phyloP scores from a whole-genome alignment of 208 protist genomes.

The Strigomonas galati region DNA sequence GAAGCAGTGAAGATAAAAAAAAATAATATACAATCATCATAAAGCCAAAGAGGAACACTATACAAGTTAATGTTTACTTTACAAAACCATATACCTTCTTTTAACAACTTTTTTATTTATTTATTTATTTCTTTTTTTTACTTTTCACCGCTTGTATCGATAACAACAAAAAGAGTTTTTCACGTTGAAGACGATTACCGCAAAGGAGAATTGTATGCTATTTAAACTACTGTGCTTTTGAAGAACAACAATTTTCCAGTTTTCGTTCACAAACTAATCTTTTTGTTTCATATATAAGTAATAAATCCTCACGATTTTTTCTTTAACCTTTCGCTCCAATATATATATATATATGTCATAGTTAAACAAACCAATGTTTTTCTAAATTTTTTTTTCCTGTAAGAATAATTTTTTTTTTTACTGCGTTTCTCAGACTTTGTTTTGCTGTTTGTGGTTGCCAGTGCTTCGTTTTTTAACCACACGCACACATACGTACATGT shows the following conservation, averaged over 20 bases:
- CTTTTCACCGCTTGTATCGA: slow-evolving; percentile 8
- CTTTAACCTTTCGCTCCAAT: no score
- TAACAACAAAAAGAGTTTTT: not conserved
- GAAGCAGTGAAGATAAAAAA: not conserved
- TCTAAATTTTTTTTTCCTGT: not conserved
- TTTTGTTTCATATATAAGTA: not conserved
- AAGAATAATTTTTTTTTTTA: not conserved
- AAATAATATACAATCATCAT: not conserved
- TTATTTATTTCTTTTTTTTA: slow-evolving; percentile 16
- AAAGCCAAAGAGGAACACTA: not conserved
- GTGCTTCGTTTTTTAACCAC: not conserved
- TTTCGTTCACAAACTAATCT: no score
- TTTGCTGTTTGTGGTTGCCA: not conserved
- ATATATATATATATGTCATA: no score
- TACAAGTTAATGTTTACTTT: not conserved
- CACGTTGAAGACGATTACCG: not conserved
- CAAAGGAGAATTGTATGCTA: not conserved
- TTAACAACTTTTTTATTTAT: slow-evolving; percentile 4
- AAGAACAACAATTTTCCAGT: no score
- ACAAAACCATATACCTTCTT: slow-evolving; percentile 13
- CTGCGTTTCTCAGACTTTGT: not conserved
- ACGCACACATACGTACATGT: not conserved
- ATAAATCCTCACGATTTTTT: slow-evolving; percentile 1
- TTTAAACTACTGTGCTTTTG: not conserved
- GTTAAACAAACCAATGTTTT: not conserved